These are phyloP conservation scores for Phytopythium aichiense DNA, from an alignment of 352 stramenopile genomes.

Conservation along the genomic window DNA sequence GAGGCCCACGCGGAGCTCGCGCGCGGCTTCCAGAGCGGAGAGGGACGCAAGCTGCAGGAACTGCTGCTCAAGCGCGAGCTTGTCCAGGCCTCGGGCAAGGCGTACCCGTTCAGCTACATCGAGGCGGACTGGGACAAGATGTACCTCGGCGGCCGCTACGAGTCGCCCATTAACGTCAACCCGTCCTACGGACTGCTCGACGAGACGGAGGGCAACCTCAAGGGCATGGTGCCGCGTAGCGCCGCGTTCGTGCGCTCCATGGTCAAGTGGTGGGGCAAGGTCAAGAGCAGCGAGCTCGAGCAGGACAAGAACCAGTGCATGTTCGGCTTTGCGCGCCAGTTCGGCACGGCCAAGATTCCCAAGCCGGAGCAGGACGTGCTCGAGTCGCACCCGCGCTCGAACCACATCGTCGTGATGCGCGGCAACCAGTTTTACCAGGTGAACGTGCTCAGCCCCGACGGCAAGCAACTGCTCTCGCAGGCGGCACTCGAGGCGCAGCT, in stretches of 20 bases:
- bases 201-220: conserved; percentile 70
- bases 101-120: conserved; percentile 93
- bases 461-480: conserved; percentile 81
- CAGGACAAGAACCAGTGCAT: conserved; percentile 90
- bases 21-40: conserved; percentile 42
- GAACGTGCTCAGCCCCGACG: conserved; percentile 71
- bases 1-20: conserved; percentile 62
- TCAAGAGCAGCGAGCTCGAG: conserved; percentile 85
- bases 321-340: conserved; percentile 84
- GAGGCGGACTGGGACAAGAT: conserved; percentile 90
- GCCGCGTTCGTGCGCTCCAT: conserved; percentile 78
- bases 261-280: conserved; percentile 87
- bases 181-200: conserved; percentile 83
- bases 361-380: conserved; percentile 70
- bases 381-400: conserved; percentile 63
- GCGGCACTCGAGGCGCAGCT: conserved; percentile 58
- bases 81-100: conserved; percentile 65
- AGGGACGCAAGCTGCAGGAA: conserved; percentile 61
- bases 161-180: conserved; percentile 90
- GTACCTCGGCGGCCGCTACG: conserved; percentile 88
- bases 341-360: conserved; percentile 82
- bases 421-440: conserved; percentile 84
- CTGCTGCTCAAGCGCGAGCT: conserved; percentile 68
- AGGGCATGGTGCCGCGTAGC: conserved; percentile 64
- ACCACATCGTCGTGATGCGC: conserved; percentile 88